Base-by-base conservation (phyloP, 495 filamentous ascomycete species). In the Delitschia confertaspora region DNA sequence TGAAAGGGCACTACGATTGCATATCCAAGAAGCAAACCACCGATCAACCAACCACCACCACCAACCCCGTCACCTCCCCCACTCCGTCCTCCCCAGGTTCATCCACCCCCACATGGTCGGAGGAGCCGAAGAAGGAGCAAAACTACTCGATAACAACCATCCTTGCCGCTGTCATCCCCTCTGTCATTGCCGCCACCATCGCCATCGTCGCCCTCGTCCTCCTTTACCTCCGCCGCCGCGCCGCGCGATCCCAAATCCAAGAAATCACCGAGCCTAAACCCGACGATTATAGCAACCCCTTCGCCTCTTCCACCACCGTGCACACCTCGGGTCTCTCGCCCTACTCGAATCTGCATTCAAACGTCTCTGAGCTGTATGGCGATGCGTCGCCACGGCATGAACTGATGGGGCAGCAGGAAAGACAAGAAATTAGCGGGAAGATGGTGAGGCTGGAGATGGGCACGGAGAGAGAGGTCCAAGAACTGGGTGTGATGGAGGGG, bases 381-480 rank as follows among this genome's bases (percentile, higher is more conserved):
- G 14, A 20, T 6, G 20, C 20, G 25, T n/a, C 34, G 14, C 18
- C 36, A n/a, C n/a, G n/a, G 21, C 27, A 41, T 5, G 45, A 48
- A 23, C 10, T 51, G 19, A 18, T 31, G 10, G 30, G 34, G n/a
- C 18, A 31, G 26, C 44, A 47, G 33, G 42, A 34, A 16, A 17
- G 18, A n/a, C 7, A 46, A 34, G 23, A 34, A 46, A 25, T 37
- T 46, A n/a, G 36, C 5, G 33, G 31, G 13, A 13, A 7, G 5
- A 58, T 31, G 6, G 57, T 46, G 16, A 72, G 47, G 11, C 60
- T 65, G 0, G 56, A 43, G 33, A 68, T 58, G 14, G 73, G 61
- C 4, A 57, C 58, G 2, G 61, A 54, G 20, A 74, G 45, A 7
- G 64, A 59, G 11, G 61, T 59, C 49, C 18, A 72, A 60, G 39